Evolutionary conservation across 441 rosid genomes (phyloP), one percentile per base, ranked within the genome.

Genomic region (Daphne laureola): DNA sequence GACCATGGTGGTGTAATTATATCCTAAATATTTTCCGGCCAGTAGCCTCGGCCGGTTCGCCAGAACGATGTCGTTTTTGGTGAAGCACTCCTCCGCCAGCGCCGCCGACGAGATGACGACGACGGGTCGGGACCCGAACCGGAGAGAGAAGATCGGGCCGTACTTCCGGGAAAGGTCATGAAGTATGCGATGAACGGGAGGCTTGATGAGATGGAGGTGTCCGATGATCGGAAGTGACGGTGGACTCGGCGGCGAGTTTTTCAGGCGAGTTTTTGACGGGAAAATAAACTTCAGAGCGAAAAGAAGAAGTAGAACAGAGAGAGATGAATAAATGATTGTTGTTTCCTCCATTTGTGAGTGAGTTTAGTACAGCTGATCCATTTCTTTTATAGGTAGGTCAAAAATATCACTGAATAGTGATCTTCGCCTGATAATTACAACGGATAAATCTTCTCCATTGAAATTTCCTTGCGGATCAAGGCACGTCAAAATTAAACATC

Each of bases 201-300:
- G 79, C 55, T 75, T 82, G 12, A 78, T 44, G 47, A 80, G 75
- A 67, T 72, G 70, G 67, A 84, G 80, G 47, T 81, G 88, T 17
- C 92, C 88, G 16, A 79, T 12, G 11, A 84, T n/a, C 2, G 92
- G 87, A 14, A 75, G 57, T 1, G 76, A 51, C 0, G 69, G 76
- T 11, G 87, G 90, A 52, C 70, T 69, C 0, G 94, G 90, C 35
- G 84, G 94, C 12, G 72, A 70, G 49, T 63, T 68, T 40, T 59
- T 57, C 43, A 18, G 63, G 14, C 14, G 35, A 7, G 3, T 46
- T 52, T 31, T 66, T n/a, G 76, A 67, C 25, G 16, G 57, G 18
- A 40, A 21, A 41, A 63, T 7, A 4, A 57, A 35, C 48, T 52
- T 62, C 49, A 54, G n/a, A 64, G 45, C 50, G 9, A 62, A 18